Conservation (phyloP, 2,329 filamentous ascomycete species). For the Microcyclospora tardicrescens region DNA sequence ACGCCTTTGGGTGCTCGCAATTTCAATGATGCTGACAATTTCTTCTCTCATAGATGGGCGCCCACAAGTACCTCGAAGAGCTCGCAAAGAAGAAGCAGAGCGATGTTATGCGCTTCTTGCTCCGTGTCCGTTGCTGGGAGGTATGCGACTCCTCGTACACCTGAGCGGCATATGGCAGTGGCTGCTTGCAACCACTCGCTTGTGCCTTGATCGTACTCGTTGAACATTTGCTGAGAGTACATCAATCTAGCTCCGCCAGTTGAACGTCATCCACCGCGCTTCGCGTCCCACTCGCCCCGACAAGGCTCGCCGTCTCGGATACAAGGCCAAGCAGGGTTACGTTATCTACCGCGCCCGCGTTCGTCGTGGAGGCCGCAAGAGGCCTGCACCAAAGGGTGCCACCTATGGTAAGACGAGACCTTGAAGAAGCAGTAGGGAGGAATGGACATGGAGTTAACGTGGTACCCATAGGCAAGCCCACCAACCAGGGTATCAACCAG, state of each 20-base stretch:
- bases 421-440: too few species aligned
- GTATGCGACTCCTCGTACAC: slow-evolving; percentile 37
- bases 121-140: slow-evolving; percentile 99
- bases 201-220: slow-evolving; percentile 64
- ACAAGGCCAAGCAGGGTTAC: slow-evolving; percentile 99
- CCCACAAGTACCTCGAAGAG: slow-evolving; percentile 99
- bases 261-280: slow-evolving; percentile 99
- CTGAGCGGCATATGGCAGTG: slow-evolving; percentile 22
- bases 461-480: slow-evolving; percentile 73
- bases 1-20: too few species aligned
- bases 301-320: slow-evolving; percentile 98
- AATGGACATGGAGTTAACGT: slow-evolving; percentile 14
- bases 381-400: slow-evolving; percentile 90
- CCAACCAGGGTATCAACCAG: slow-evolving; percentile 99
- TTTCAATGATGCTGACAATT: not conserved
- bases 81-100: slow-evolving; percentile 99
- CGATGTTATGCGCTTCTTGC: slow-evolving; percentile 99
- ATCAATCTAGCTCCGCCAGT: slow-evolving; percentile 98
- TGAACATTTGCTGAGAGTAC: slow-evolving; percentile 99
- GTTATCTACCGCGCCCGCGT: slow-evolving; percentile 99
- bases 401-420: slow-evolving; percentile 66
- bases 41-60: slow-evolving; percentile 62
- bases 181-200: slow-evolving; percentile 8
- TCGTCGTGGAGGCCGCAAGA: slow-evolving; percentile 97
- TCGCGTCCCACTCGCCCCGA: slow-evolving; percentile 96